Percentiles rank a stretch among this genome's conserved stretches.
phyloP scores from a whole-genome alignment of 352 stramenopile species.

The Globisporangium solare region DNA sequence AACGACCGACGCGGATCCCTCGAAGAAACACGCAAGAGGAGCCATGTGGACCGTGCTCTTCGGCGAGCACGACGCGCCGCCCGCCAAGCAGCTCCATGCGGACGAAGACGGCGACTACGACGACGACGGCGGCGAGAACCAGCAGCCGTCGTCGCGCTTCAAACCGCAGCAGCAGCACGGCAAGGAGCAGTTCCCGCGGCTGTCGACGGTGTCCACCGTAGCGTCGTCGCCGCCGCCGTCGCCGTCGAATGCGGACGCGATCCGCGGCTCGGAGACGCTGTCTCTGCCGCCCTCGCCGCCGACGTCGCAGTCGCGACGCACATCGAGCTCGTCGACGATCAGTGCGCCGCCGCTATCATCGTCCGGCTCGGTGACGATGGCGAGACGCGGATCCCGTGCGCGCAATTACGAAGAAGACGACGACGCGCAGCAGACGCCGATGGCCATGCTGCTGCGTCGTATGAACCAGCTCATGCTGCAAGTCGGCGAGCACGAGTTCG shows the following conservation, averaged over 20 bases:
- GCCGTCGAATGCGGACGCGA: constrained; percentile 5
- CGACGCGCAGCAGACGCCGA: constrained; percentile 36
- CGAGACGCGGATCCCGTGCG: constrained; percentile 10
- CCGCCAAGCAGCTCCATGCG: constrained; percentile 7
- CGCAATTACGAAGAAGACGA: constrained; percentile 13
- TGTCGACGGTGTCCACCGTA: constrained; percentile 14
- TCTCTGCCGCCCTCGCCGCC: constrained; percentile 13
- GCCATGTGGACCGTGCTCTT: constrained; percentile 60
- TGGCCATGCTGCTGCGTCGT: constrained; percentile 73
- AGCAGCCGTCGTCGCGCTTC: constrained; percentile 6
- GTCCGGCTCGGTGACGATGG: not conserved
- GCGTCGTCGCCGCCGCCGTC: constrained; percentile 16
- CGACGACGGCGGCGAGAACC: constrained; percentile 14
- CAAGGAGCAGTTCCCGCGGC: constrained; percentile 5
- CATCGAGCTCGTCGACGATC: not conserved
- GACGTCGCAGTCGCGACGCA: constrained; percentile 6
- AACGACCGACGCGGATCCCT: not conserved
- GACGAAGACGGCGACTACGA: constrained; percentile 25
- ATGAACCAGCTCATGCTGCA: constrained; percentile 85
- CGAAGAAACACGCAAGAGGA: not conserved
- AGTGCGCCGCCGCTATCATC: constrained; percentile 3
- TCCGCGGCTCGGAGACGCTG: constrained; percentile 13
- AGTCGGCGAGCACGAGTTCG: constrained; percentile 81
- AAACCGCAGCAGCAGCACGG: not conserved
- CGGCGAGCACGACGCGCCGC: constrained; percentile 35